phyloP scores from a whole-genome alignment of 805 yeast species.

The Starmerella scarabaei region DNA sequence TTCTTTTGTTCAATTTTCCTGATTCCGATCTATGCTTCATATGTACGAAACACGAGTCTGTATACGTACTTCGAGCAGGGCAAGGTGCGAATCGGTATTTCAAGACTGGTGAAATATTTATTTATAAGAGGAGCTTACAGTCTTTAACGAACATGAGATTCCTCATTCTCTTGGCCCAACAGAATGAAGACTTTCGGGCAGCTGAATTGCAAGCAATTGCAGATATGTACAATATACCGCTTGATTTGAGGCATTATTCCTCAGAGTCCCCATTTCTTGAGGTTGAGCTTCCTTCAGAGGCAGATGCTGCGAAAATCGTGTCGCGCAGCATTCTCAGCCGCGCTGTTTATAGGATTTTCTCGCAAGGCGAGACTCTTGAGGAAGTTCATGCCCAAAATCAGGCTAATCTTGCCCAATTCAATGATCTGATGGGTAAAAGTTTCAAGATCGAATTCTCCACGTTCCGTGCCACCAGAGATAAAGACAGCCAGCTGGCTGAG shows the following conservation, averaged over 20 bases:
- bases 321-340: slow-evolving; percentile 55
- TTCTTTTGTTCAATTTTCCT: background rate
- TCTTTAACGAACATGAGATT: slow-evolving; percentile 34
- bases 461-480: slow-evolving; percentile 53
- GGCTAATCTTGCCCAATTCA: slow-evolving; percentile 26
- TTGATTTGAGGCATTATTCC: slow-evolving; percentile 49
- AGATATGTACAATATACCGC: slow-evolving; percentile 38
- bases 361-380: slow-evolving; percentile 45
- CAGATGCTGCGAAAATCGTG: slow-evolving; percentile 51
- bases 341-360: slow-evolving; percentile 79
- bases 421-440: slow-evolving; percentile 28
- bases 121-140: too few species aligned
- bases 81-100: too few species aligned
- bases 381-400: slow-evolving; percentile 44
- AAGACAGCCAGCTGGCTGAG: slow-evolving; percentile 40
- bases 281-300: slow-evolving; percentile 53
- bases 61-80: too few species aligned
- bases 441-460: slow-evolving; percentile 78
- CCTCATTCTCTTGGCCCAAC: slow-evolving; percentile 73
- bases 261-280: slow-evolving; percentile 54
- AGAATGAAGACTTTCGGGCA: slow-evolving; percentile 60
- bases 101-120: too few species aligned
- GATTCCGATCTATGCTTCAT: too few species aligned
- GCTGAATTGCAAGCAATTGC: slow-evolving; percentile 85
- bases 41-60: too few species aligned